Conservation (phyloP, 2,329 filamentous ascomycete genomes). For the Ascomycota sp. region DNA sequence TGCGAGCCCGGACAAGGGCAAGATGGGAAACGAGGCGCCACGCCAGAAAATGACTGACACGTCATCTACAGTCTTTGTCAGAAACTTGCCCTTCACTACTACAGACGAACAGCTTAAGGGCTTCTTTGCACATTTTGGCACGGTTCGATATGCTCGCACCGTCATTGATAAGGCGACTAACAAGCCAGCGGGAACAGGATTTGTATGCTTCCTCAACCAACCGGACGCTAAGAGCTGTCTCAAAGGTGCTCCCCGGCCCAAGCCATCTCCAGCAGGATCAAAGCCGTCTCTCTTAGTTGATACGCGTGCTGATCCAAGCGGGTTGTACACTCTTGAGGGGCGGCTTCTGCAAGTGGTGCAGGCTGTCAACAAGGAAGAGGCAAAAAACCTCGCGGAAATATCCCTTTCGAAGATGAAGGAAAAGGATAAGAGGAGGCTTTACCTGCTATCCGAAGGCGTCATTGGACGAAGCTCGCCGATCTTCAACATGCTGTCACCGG, state of each 20-base stretch:
- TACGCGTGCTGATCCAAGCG: slow-evolving; percentile 57
- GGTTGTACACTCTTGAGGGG: slow-evolving; percentile 75
- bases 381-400: slow-evolving; percentile 49
- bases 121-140: slow-evolving; percentile 75
- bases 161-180: slow-evolving; percentile 73
- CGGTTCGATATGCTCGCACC: slow-evolving; percentile 72
- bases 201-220: slow-evolving; percentile 71
- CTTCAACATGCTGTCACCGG: slow-evolving; percentile 50
- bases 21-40: slow-evolving; percentile 14
- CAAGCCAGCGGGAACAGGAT: slow-evolving; percentile 74
- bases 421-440: slow-evolving; percentile 76
- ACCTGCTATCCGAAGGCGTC: slow-evolving; percentile 67
- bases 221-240: slow-evolving; percentile 60
- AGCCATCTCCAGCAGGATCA: slow-evolving; percentile 22
- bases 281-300: slow-evolving; percentile 76
- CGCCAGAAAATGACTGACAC: slow-evolving; percentile 31
- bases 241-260: slow-evolving; percentile 43
- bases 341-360: slow-evolving; percentile 66
- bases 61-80: slow-evolving; percentile 65
- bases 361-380: slow-evolving; percentile 68
- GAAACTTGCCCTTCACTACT: slow-evolving; percentile 77
- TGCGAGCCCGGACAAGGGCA: slow-evolving; percentile 17
- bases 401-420: slow-evolving; percentile 40
- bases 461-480: slow-evolving; percentile 57
- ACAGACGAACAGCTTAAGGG: slow-evolving; percentile 62